Conservation (phyloP, 768 basidiomycete species). For the Omphalotus guepiniiformis region DNA sequence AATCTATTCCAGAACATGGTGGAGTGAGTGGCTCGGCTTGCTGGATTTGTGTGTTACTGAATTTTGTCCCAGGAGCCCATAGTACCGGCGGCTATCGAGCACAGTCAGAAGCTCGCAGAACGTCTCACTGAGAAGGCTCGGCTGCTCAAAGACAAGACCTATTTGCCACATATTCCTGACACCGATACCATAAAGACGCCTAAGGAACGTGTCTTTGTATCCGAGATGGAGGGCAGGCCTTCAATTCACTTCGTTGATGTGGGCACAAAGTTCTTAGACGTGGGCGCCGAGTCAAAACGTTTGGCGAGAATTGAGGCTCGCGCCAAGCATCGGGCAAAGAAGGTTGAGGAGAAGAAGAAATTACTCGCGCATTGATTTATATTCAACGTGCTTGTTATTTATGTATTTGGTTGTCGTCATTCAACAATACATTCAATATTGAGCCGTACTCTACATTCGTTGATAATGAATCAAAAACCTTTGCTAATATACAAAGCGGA, state of each 20-base stretch:
- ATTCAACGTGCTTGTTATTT: neutral
- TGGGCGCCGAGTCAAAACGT: slow-evolving; percentile 47
- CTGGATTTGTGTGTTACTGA: slow-evolving; percentile 4
- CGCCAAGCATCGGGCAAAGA: slow-evolving; percentile 25
- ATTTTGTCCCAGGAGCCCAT: slow-evolving; percentile 49
- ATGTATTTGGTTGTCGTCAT: too few species aligned
- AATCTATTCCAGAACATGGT: slow-evolving; percentile 65
- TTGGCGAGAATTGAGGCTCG: slow-evolving; percentile 48
- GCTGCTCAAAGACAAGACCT: slow-evolving; percentile 32
- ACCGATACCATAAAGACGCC: slow-evolving; percentile 34
- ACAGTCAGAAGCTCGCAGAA: slow-evolving; percentile 37
- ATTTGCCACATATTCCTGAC: slow-evolving; percentile 35
- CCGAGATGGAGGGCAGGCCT: slow-evolving; percentile 43
- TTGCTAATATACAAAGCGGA: slow-evolving; percentile 53
- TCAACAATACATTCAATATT: too few species aligned
- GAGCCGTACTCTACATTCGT: too few species aligned
- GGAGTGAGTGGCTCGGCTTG: slow-evolving; percentile 35
- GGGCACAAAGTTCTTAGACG: slow-evolving; percentile 63
- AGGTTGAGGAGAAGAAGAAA: slow-evolving; percentile 17
- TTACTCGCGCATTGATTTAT: neutral
- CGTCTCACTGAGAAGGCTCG: slow-evolving; percentile 28
- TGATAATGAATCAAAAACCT: neutral
- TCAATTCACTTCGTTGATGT: slow-evolving; percentile 69
- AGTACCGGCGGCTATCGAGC: slow-evolving; percentile 52
- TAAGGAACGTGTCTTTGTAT: slow-evolving; percentile 31